A percentile compares a stretch with the other conserved stretches of the same genome.
phyloP scores from a whole-genome alignment of 2,329 filamentous ascomycete species.

The Exophiala oligosperma region DNA sequence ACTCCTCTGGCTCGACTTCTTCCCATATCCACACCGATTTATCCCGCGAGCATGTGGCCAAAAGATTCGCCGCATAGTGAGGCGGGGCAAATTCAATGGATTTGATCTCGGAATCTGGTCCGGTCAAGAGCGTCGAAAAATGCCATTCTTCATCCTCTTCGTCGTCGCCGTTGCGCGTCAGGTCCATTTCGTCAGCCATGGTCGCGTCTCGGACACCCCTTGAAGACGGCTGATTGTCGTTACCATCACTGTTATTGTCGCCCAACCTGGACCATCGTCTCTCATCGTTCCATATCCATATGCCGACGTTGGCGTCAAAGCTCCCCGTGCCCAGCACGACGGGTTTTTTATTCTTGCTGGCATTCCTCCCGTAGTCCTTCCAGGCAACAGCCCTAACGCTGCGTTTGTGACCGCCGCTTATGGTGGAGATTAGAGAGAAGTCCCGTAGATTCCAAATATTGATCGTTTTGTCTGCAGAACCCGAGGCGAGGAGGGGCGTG shows the following conservation, averaged over 20 bases:
- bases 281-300: constrained; percentile 57
- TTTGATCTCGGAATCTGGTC: constrained; percentile 95
- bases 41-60: constrained; percentile 89
- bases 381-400: constrained; percentile 84
- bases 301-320: constrained; percentile 88
- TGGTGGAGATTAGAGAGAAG: constrained; percentile 73
- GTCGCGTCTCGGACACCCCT: constrained; percentile 21
- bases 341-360: constrained; percentile 54
- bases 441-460: constrained; percentile 85
- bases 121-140: constrained; percentile 87
- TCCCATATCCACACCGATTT: constrained; percentile 99
- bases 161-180: constrained; percentile 36
- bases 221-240: neutral
- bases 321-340: constrained; percentile 81
- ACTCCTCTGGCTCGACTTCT: constrained; percentile 88
- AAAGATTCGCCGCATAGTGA: constrained; percentile 65
- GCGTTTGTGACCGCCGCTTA: constrained; percentile 86
- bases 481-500: constrained; percentile 83
- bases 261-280: constrained; percentile 12
- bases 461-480: constrained; percentile 80
- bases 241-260: constrained; percentile 44
- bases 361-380: constrained; percentile 54
- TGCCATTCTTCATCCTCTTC: constrained; percentile 82
- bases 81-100: constrained; percentile 61
- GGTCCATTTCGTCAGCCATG: constrained; percentile 9